A percentile compares a stretch with the other conserved stretches of the same genome.
Evolutionary conservation across 2,329 filamentous ascomycete species (phyloP).

Genomic region (Dactylella cylindrospora): DNA sequence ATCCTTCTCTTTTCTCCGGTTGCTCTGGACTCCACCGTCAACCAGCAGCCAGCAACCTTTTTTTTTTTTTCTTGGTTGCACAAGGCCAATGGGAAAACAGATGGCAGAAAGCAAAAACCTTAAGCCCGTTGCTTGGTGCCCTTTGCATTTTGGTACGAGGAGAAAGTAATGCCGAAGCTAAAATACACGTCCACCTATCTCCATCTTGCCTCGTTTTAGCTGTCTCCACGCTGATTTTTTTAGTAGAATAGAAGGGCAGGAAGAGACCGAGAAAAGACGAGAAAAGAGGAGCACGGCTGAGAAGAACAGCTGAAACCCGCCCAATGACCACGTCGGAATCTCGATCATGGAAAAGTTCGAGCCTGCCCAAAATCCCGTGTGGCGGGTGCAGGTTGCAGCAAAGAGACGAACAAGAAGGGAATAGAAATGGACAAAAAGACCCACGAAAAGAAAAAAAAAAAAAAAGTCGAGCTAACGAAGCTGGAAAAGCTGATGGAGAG

Average conservation of each 20-base stretch:
- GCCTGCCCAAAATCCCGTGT: slow-evolving; percentile 15
- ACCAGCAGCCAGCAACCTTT: neutral
- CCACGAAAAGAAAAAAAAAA: slow-evolving; percentile 14
- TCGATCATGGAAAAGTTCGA: slow-evolving; percentile 1
- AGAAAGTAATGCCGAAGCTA: too few species aligned
- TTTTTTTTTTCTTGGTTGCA: neutral
- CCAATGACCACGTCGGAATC: slow-evolving; percentile 1
- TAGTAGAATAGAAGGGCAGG: too few species aligned
- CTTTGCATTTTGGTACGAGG: too few species aligned
- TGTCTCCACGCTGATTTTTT: too few species aligned
- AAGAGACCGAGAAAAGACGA: slow-evolving; percentile 6
- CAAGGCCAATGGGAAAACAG: too few species aligned
- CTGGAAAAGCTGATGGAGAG: slow-evolving; percentile 15
- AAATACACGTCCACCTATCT: too few species aligned
- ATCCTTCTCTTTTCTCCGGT: neutral
- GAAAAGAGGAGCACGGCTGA: neutral
- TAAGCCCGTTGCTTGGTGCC: too few species aligned
- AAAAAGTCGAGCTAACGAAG: slow-evolving; percentile 13
- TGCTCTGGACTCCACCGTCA: neutral
- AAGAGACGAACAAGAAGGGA: too few species aligned
- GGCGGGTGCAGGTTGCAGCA: slow-evolving; percentile 31
- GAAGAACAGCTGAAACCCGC: slow-evolving; percentile 15
- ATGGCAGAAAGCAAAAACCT: too few species aligned
- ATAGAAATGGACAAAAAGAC: too few species aligned
- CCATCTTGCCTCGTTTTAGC: slow-evolving; percentile 23